These are phyloP conservation scores for Russula lepida DNA, from an alignment of 768 basidiomycete genomes.

Conservation along the genomic window DNA sequence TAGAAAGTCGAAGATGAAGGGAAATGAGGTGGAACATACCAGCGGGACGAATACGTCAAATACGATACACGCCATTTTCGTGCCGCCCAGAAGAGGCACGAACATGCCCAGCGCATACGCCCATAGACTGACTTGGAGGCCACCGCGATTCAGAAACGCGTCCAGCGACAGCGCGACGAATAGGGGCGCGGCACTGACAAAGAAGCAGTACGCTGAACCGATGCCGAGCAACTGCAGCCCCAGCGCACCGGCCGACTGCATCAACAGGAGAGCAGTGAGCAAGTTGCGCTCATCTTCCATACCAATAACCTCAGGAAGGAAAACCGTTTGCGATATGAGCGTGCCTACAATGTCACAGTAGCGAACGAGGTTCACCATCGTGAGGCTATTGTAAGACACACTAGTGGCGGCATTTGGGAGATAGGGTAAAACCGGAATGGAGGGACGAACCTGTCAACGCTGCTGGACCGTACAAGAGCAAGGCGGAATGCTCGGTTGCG, in stretches of 20 bases:
- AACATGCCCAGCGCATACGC: constrained; percentile 56
- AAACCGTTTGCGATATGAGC: constrained; percentile 47
- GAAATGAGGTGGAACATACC: constrained; percentile 34
- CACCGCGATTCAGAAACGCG: constrained; percentile 29
- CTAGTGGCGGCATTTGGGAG: neutral
- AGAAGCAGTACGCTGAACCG: constrained; percentile 72
- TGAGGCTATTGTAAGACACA: neutral
- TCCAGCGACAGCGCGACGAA: constrained; percentile 52
- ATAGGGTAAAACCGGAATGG: neutral
- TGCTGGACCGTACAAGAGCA: constrained; percentile 69
- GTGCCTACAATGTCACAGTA: constrained; percentile 43
- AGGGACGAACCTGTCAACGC: constrained; percentile 53
- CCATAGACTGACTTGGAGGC: constrained; percentile 41
- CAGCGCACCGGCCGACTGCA: constrained; percentile 48
- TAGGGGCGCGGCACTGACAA: constrained; percentile 51
- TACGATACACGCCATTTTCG: constrained; percentile 49
- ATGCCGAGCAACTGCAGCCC: constrained; percentile 55
- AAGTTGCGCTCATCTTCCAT: constrained; percentile 45
- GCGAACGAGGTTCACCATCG: neutral
- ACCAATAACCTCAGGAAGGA: constrained; percentile 38
- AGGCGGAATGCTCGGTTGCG: constrained; percentile 50
- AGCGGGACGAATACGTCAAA: constrained; percentile 88
- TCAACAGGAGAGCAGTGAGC: constrained; percentile 52
- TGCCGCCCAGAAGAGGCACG: constrained; percentile 48
- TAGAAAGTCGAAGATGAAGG: neutral